Conservation (phyloP, 2,329 filamentous ascomycete genomes). For the Colletotrichum somersetense region DNA sequence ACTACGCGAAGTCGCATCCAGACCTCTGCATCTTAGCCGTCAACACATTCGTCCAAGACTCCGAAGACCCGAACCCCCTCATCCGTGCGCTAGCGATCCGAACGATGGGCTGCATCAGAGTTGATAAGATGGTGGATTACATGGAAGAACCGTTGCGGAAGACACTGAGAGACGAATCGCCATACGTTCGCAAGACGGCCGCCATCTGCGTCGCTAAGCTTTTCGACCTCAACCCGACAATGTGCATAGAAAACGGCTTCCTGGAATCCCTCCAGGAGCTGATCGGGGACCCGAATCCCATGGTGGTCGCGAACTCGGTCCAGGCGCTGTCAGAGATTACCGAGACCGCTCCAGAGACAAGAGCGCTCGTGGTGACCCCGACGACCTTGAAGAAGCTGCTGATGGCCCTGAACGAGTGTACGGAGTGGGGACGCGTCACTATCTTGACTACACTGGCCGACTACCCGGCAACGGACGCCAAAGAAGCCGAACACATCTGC, state of each 20-base stretch:
- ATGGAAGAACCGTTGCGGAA: slow-evolving; percentile 99
- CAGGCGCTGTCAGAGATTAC: slow-evolving; percentile 92
- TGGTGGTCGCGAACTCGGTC: slow-evolving; percentile 98
- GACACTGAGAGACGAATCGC: slow-evolving; percentile 95
- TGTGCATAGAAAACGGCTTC: slow-evolving; percentile 98
- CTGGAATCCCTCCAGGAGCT: slow-evolving; percentile 93
- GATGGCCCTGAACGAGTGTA: slow-evolving; percentile 97
- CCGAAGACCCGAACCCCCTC: slow-evolving; percentile 96
- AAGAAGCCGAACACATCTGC: slow-evolving; percentile 98
- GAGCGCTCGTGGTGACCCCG: slow-evolving; percentile 85
- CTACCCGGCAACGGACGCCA: slow-evolving; percentile 87
- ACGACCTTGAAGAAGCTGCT: slow-evolving; percentile 93
- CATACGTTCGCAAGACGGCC: slow-evolving; percentile 97
- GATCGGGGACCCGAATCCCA: slow-evolving; percentile 97
- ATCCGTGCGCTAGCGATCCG: slow-evolving; percentile 94
- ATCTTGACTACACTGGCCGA: slow-evolving; percentile 91
- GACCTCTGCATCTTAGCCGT: slow-evolving; percentile 98
- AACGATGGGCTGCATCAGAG: slow-evolving; percentile 98
- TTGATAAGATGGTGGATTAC: slow-evolving; percentile 99
- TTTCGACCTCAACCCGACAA: slow-evolving; percentile 90
- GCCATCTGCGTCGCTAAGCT: slow-evolving; percentile 98
- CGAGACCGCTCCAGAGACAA: slow-evolving; percentile 91
- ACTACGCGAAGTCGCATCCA: slow-evolving; percentile 98
- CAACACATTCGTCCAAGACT: slow-evolving; percentile 99
- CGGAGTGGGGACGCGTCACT: slow-evolving; percentile 97